Base-by-base conservation (phyloP, 169 alveolate genomes). In the Plasmodium vivax region DNA sequence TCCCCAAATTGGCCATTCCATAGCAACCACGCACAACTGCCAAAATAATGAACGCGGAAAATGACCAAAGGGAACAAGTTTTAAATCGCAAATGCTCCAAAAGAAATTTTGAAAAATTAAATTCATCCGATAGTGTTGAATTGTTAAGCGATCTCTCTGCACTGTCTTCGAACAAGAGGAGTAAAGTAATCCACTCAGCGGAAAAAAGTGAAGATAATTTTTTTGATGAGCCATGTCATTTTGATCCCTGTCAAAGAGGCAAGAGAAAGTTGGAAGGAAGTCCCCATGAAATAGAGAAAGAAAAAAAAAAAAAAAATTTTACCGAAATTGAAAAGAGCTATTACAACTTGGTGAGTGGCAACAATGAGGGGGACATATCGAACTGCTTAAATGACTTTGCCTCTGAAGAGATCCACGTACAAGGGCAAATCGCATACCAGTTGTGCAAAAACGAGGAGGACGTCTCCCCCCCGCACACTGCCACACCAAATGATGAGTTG, bases 301-400 rank as follows among this genome's bases (percentile, higher is more conserved):
- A 85, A 45, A 85, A 72, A 75, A 85, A 85, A 85, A 73, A 85
- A 19, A 85, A 73, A 85, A 73, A 34, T 2, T 7, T 83, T n/a
- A 83, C 82, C 16, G 82, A 56, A 30, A 68, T 23, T 36, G 73
- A 56, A 36, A 41, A 83, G 45, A 38, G 47, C 34, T 23, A 75
- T 75, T 75, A 58, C 51, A 58, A 32, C 47, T 83, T 83, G 43
- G 51, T 23, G 19, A 83, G 43, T 62, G 4, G 10, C 56, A 47
- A 41, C 36, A 51, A 82, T 41, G 88, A 43, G 6, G 74, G 36
- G 19, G 27, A 16, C 47, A 30, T 73, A 47, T 45, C 36, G 34
- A 36, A 82, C 36, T 45, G 30, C 38, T 30, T 30, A 56, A 83
- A 83, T 54, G 68, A 54, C 14, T 38, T 34, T 83, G 34, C 62